These are phyloP conservation scores for Entamoeba histolytica DNA, from an alignment of 208 protist genomes.

Conservation along the genomic window DNA sequence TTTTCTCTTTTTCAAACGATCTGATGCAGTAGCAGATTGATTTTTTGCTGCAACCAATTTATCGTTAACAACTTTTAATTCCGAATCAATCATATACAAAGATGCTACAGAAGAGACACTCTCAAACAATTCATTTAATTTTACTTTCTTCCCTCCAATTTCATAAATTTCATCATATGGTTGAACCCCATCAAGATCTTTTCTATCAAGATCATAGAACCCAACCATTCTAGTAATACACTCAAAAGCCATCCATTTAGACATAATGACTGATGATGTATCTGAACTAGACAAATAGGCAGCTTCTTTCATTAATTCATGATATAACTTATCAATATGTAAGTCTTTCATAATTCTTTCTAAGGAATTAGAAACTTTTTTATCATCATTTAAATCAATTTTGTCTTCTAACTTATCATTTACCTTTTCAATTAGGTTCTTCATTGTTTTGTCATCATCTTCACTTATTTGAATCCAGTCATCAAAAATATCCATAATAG, in stretches of 20 bases:
- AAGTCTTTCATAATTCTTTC: background rate
- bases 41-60: background rate
- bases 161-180: background rate
- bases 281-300: background rate
- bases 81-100: background rate
- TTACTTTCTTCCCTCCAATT: background rate
- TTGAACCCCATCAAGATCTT: background rate
- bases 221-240: background rate
- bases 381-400: background rate
- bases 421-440: background rate
- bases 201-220: background rate
- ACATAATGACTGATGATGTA: background rate
- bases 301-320: background rate
- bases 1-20: background rate
- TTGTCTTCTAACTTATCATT: background rate
- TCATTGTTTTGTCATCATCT: background rate
- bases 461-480: background rate
- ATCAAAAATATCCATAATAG: background rate
- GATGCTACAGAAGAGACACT: background rate
- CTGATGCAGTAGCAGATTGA: background rate
- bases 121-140: background rate
- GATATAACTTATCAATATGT: background rate
- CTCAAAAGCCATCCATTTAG: background rate
- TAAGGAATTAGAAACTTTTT: background rate
- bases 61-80: background rate